phyloP scores from a whole-genome alignment of 2,329 filamentous ascomycete species.

The Cladophialophora carrionii region DNA sequence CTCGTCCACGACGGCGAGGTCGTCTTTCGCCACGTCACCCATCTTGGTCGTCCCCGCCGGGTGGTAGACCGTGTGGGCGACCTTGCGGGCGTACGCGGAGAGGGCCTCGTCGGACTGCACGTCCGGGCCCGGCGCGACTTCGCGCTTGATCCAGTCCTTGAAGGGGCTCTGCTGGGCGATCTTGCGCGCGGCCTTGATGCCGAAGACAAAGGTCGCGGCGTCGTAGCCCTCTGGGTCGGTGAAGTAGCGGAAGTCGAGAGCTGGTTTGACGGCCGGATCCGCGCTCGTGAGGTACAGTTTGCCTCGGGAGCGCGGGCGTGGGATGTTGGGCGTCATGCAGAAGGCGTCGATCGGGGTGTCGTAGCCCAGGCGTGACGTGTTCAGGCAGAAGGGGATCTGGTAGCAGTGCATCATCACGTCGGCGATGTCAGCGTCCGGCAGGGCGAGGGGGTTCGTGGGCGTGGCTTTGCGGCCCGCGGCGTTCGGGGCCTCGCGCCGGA shows the following conservation, averaged over 20 bases:
- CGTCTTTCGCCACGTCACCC: conserved; percentile 71
- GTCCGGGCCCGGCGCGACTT: conserved; percentile 75
- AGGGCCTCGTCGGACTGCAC: conserved; percentile 78
- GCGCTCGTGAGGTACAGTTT: conserved; percentile 75
- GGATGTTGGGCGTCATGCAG: conserved; percentile 93
- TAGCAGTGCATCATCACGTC: conserved; percentile 98
- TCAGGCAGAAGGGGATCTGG: conserved; percentile 88
- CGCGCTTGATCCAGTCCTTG: conserved; percentile 78
- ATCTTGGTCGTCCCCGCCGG: conserved; percentile 89
- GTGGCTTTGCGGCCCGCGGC: conserved; percentile 59
- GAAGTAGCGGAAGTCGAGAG: conserved; percentile 87
- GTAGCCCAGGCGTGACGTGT: conserved; percentile 80
- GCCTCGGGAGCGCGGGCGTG: conserved; percentile 76
- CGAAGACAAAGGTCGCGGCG: conserved; percentile 76
- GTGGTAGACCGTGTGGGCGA: conserved; percentile 87
- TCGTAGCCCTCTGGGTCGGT: conserved; percentile 85
- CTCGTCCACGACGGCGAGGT: conserved; percentile 77
- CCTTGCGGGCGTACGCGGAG: conserved; percentile 77
- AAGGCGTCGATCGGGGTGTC: conserved; percentile 74
- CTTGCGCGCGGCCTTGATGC: conserved; percentile 75
- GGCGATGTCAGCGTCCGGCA: conserved; percentile 71
- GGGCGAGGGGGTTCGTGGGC: conserved; percentile 49
- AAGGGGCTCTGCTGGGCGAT: conserved; percentile 76
- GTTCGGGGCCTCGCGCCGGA: conserved; percentile 74
- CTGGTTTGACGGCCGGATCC: conserved; percentile 76